Base-by-base conservation (phyloP, 805 yeast genomes). In the Kluyveromyces lactis region DNA sequence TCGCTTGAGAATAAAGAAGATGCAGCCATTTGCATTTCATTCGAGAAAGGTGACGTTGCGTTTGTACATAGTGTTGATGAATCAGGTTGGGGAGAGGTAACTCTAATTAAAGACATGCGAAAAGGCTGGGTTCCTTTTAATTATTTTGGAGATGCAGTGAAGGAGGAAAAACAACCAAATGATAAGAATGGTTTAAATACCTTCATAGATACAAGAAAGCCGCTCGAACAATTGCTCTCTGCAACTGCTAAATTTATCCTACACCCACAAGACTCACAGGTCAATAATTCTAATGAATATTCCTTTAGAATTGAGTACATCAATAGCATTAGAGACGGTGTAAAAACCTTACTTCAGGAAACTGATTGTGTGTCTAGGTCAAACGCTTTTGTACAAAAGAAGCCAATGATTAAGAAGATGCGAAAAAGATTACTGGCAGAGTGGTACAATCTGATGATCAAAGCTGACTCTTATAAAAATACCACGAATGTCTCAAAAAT, bases 81-180 rank as follows among this genome's bases (percentile, higher is more conserved):
- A 40, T 78, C 86, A 16, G 94, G 92, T 0, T 84, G 94, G 94
- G 90, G 89, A 43, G 94, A 84, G 56, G 92, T 83, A 2, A 83
- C 89, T 0, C 53, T 82, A 28, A 60, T 83, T 7, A 78, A 75
- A 41, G 67, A 78, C 11, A 64, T 79, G 38, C 70, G 71, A 49
- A 63, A 86, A 45, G 94, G 94, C 13, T 84, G 94, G 94, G 85
- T 83, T 13, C 94, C 94, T 3, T 79, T 84, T 71, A 84, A 83
- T 53, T 84, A 81, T 60, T 84, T 83, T 51, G 63, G 78, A 4
- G 69, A 66, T 42, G 55, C 64, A 3, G 51, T 77, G 3, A 59
- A 57, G 9, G 55, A 58, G 9, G 51, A 46, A 3, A 42, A 31
- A 23, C 42, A 21, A 7, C 18, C 21, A 4, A 24, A 30, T 7